Conservation (phyloP, 768 basidiomycete genomes). For the Lyophyllum decastes region DNA sequence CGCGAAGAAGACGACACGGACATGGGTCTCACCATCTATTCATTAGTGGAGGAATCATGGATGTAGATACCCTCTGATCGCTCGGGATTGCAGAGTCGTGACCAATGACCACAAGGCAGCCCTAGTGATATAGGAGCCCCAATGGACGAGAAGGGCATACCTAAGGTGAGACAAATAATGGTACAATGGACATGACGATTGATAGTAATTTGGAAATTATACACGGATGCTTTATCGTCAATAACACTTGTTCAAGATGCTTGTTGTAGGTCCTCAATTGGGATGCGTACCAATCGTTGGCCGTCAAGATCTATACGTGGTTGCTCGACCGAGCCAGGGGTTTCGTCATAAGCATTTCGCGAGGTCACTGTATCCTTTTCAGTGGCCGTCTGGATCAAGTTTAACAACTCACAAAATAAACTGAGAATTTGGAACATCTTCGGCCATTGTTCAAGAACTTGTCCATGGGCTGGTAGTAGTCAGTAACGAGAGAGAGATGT, state of each 20-base stretch:
- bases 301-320: constrained; percentile 32
- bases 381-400: background rate
- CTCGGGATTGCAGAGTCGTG: constrained; percentile 38
- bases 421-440: constrained; percentile 79
- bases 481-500: background rate
- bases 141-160: constrained; percentile 45
- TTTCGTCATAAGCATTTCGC: constrained; percentile 36
- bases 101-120: constrained; percentile 35
- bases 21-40: constrained; percentile 53
- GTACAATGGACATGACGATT: constrained; percentile 38
- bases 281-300: constrained; percentile 72
- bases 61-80: constrained; percentile 48
- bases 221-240: background rate
- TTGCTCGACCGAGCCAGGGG: constrained; percentile 6
- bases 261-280: constrained; percentile 63
- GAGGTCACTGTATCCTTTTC: constrained; percentile 45
- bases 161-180: constrained; percentile 47
- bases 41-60: constrained; percentile 42
- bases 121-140: constrained; percentile 43
- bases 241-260: constrained; percentile 20
- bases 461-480: constrained; percentile 58
- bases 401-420: constrained; percentile 57
- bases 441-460: constrained; percentile 80
- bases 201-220: constrained; percentile 4
- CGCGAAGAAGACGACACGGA: constrained; percentile 30